Percentiles rank a stretch among this genome's conserved stretches.
Conservation (phyloP, 2,329 filamentous ascomycete genomes). For the Cladosporium sp. region DNA sequence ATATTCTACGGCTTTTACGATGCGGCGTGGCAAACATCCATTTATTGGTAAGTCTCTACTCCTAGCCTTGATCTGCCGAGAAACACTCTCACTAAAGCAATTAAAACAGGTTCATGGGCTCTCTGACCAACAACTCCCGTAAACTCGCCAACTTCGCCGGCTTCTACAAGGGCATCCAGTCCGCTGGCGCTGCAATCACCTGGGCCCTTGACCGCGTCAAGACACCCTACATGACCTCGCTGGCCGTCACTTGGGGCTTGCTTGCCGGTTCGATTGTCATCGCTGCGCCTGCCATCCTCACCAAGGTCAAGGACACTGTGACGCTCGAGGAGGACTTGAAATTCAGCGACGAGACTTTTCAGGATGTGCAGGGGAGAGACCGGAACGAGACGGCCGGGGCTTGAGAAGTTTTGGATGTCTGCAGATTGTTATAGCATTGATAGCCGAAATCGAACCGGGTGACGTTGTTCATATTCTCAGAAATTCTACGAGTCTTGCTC, state of each 20-base stretch:
- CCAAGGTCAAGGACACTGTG: neutral
- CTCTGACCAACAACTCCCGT: constrained; percentile 87
- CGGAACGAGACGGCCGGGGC: neutral
- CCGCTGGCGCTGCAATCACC: constrained; percentile 54
- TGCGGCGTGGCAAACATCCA: constrained; percentile 83
- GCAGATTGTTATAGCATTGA: neutral
- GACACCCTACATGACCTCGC: neutral
- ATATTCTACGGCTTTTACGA: constrained; percentile 86
- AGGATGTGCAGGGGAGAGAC: constrained; percentile 59
- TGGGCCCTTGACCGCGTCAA: neutral
- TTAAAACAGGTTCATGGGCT: constrained; percentile 79
- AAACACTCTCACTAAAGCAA: constrained; percentile 36
- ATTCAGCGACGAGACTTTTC: constrained; percentile 79
- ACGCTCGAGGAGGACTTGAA: constrained; percentile 76
- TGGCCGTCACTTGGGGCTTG: neutral
- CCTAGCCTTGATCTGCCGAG: neutral
- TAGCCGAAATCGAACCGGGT: neutral
- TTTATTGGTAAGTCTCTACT: constrained; percentile 57
- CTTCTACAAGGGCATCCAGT: constrained; percentile 88
- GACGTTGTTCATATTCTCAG: neutral
- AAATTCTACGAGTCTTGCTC: neutral
- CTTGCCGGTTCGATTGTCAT: neutral
- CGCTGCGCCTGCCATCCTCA: neutral
- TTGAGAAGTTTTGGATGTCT: neutral
- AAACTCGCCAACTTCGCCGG: constrained; percentile 89